Base-by-base conservation (phyloP, 352 stramenopile genomes). In the Phytophthora hybrid region DNA sequence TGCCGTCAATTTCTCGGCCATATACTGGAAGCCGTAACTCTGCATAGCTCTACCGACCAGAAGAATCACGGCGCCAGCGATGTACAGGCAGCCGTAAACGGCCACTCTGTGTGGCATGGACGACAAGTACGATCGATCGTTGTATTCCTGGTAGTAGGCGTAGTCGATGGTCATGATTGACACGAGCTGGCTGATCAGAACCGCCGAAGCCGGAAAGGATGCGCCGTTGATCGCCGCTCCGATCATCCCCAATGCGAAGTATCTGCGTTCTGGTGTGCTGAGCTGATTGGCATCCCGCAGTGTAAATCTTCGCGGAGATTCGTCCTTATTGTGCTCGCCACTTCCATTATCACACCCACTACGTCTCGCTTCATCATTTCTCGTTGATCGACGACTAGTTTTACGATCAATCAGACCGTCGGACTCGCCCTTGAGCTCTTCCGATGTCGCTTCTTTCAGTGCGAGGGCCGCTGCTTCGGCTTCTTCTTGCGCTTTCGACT, bases 1-100 rank as follows among this genome's bases (percentile, higher is more conserved):
- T 1, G 77, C 68, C 10, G 78, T 88, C 52, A 91, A 62, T 56
- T 89, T 89, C 47, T 91, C 81, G 10, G 69, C 75, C 58, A 91
- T 82, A 26, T 76, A 88, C 14, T 73, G 59, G 58, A 89, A 92
- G 5, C 74, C 76, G 32, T 82, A 92, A 39, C 68, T 77, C 56
- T 88, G 77, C 2, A 75, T 54, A 0, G 68, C 71, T 5, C 55
- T 65, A 5, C 71, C 70, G 1, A 76, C 14, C 0, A 81, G 69
- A 31, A 90, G 37, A 8, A 83, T 49, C 4, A 75, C 46, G 1
- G 74, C 73, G 13, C 76, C 82, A 56, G 63, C 82, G 1, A 91
- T 52, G 54, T 89, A 89, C 18, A 77, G 73, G 10, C 51, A 32
- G 0, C 79, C 78, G 51, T 86, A 84, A 4, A 82, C 46, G 10